Base-by-base conservation (phyloP, 345 rosid species). In the Bruguiera gymnorhiza region DNA sequence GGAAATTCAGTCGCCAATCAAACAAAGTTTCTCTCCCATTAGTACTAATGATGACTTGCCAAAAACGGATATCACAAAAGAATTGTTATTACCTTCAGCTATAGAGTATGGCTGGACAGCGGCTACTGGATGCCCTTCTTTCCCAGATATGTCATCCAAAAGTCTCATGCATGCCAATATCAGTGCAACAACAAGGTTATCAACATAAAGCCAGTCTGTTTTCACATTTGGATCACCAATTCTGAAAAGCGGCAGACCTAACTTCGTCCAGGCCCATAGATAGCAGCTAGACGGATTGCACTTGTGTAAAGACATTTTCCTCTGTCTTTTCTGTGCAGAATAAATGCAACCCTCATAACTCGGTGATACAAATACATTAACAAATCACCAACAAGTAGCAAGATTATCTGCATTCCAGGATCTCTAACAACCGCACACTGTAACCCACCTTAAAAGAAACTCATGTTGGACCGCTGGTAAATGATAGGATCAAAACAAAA, bases 31-130 rank as follows among this genome's bases (percentile, higher is more conserved):
- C 30, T 69, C 4, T 57, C 54, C 27, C 51, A 34, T 10, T 15
- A 26, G 9, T 27, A 36, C 16, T 30, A 32, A 21, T 34, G 23
- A 46, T 23, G 65, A 60, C 39, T 20, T 55, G 6, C 19, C 16
- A 63, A 43, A 21, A 69, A 57, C 37, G 51, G 31, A 18, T 39
- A 10, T 60, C 10, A 48, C 54, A 53, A 19, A 57, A 34, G 10
- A 57, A 34, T 63, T 39, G 48, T 23, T 5, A 53, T 81, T 86
- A 93, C 98, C 97, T 71, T 94, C 98, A 50, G 95, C 91, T 72
- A 91, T 89, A 37, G 91, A 94, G 78, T 94, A 94, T 37, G 97
- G 87, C 76, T 91, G 95, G 65, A 95, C 97, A 76, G 96, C 89
- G 71, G 97, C 97, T 1, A 89, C 84, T 2, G 98, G 91, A 13